These are phyloP conservation scores for Viola odorata DNA, from an alignment of 345 rosid genomes.

Conservation along the genomic window DNA sequence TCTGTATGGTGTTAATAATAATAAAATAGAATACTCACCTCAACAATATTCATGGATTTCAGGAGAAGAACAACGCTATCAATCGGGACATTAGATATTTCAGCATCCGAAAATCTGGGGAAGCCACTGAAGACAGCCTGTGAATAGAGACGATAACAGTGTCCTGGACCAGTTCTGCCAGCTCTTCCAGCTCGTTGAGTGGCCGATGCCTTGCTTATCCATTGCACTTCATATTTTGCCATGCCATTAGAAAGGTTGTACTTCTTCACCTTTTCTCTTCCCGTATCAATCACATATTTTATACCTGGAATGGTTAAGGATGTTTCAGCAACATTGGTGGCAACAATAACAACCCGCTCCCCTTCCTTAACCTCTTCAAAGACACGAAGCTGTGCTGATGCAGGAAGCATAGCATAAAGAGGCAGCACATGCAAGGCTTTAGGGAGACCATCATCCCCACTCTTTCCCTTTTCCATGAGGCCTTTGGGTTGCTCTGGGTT, in stretches of 20 bases:
- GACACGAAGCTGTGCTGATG: constrained; percentile 73
- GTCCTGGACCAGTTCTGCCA: constrained; percentile 96
- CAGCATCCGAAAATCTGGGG: constrained; percentile 71
- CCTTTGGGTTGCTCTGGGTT: constrained; percentile 20
- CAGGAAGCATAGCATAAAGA: constrained; percentile 87
- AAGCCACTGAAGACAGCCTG: constrained; percentile 69
- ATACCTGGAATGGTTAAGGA: constrained; percentile 91
- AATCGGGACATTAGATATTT: constrained; percentile 75
- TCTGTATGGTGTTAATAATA: not conserved
- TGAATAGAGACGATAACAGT: constrained; percentile 86
- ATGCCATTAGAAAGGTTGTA: constrained; percentile 68
- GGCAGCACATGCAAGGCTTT: constrained; percentile 60
- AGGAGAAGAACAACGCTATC: constrained; percentile 79
- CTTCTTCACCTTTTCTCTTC: constrained; percentile 78
- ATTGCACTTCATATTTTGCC: constrained; percentile 66
- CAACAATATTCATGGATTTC: constrained; percentile 79
- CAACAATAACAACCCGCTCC: constrained; percentile 75
- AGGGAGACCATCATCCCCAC: constrained; percentile 19
- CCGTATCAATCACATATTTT: constrained; percentile 93
- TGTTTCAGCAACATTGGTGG: constrained; percentile 98
- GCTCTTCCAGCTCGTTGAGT: constrained; percentile 96
- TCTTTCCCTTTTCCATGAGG: constrained; percentile 17
- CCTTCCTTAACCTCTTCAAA: constrained; percentile 76
- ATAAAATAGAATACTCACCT: constrained; percentile 39
- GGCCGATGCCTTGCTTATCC: constrained; percentile 95